Evolutionary conservation across 2,329 filamentous ascomycete genomes (phyloP).

Genomic region (Acrodontium crateriforme): DNA sequence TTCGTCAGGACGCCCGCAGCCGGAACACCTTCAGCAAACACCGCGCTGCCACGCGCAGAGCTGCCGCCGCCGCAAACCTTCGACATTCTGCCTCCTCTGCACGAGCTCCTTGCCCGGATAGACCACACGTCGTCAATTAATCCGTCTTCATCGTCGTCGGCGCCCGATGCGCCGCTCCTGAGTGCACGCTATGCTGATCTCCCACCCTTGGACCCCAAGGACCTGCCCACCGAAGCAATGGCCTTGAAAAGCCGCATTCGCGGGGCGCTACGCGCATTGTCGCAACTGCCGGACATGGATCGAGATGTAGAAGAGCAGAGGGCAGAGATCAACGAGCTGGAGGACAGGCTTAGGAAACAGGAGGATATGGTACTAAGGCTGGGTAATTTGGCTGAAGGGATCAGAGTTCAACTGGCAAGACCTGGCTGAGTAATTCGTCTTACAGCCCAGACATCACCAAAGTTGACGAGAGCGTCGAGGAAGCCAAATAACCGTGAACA

Average conservation of each 20-base stretch:
- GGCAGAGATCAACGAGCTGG: slow-evolving; percentile 52
- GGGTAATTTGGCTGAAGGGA: too few relatives aligned
- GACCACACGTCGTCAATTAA: slow-evolving; percentile 9
- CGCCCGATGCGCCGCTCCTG: too few relatives aligned
- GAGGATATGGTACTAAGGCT: slow-evolving; percentile 43
- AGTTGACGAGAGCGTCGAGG: too few relatives aligned
- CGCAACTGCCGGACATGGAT: slow-evolving; percentile 55
- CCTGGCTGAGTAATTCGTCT: too few relatives aligned
- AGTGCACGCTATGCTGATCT: slow-evolving; percentile 24
- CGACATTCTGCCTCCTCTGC: slow-evolving; percentile 72
- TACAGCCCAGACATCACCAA: too few relatives aligned
- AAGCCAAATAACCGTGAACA: too few relatives aligned
- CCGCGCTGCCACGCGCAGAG: neutral
- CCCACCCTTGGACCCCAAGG: slow-evolving; percentile 49
- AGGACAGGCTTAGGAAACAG: slow-evolving; percentile 50
- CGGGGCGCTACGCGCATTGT: slow-evolving; percentile 55
- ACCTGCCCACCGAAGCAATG: slow-evolving; percentile 65
- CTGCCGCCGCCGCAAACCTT: slow-evolving; percentile 69
- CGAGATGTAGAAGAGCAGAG: slow-evolving; percentile 55
- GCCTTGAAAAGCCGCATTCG: slow-evolving; percentile 64
- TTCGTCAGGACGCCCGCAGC: too few relatives aligned
- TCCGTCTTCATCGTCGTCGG: slow-evolving; percentile 16
- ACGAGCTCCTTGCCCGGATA: slow-evolving; percentile 62
- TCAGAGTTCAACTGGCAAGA: too few relatives aligned
- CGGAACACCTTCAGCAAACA: neutral